Base-by-base conservation (phyloP, 163 green algal species). In the Chlorella variabilis region DNA sequence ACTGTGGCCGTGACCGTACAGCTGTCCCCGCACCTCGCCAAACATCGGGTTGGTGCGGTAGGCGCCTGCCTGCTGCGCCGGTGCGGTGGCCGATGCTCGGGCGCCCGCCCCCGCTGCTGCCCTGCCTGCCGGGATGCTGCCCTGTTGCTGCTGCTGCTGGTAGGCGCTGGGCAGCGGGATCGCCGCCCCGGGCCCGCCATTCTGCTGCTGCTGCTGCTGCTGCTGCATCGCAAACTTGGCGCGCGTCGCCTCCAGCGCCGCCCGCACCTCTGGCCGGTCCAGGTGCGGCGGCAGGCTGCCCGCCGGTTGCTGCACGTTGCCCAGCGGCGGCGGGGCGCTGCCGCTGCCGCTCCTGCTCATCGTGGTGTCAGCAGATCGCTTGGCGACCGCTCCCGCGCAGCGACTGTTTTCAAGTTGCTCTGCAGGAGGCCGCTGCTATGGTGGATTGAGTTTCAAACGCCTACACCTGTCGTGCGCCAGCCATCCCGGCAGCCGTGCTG, bases 211-310 rank as follows among this genome's bases (percentile, higher is more conserved):
- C 25, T 56, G 25, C 42, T 75, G 62, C 63, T 71, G 75, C 56
- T 82, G 56, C 66, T 70, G 61, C 39, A 69, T 17, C 5, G 74
- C 79, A 49, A 81, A 45, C 80, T 81, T 71, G n/a, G 80, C 80
- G 1, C 80, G 74, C 1, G 85, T 83, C 2, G 76, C 85, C 58
- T 86, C 81, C 48, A 89, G 70, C 42, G 79, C 77, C 33, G 85
- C 80, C 56, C 38, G 69, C n/a, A 89, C 83, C 41, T 80, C 80
- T 20, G 81, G 65, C 27, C 36, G 38, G 61, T 81, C 80, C 25
- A 87, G 29, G 4, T 67, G 29, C 21, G 41, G 34, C 29, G 45
- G 48, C 8, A 75, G 5, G 38, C 34, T 29, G 31, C 75, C 38
- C 33, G 20, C 21, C 3, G 36, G 33, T 3, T 23, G 27, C 39